Percentiles rank a stretch among this genome's conserved stretches.
Conservation (phyloP, 1,139 yeast genomes). For the Hyphopichia fennica region DNA sequence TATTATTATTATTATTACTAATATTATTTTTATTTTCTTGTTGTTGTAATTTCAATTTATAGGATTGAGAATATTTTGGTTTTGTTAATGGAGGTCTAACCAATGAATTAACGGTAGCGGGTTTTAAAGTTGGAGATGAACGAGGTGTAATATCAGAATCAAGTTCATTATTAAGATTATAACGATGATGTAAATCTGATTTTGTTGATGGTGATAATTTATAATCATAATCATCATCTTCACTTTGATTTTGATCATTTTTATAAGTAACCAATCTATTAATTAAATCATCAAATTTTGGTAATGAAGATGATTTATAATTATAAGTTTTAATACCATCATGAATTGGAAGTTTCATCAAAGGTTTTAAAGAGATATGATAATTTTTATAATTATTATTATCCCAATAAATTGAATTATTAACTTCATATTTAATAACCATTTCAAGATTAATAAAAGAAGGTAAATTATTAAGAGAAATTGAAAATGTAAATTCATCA, state of each 20-base stretch:
- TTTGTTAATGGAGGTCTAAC: slow-evolving; percentile 8
- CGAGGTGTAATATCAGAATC: slow-evolving; percentile 9
- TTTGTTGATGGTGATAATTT: slow-evolving; percentile 7
- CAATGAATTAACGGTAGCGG: no score
- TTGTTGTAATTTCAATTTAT: slow-evolving; percentile 2
- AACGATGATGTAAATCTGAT: slow-evolving; percentile 11
- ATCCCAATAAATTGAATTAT: slow-evolving; percentile 31
- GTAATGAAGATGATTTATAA: slow-evolving; percentile 12
- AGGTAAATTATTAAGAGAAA: slow-evolving; percentile 29
- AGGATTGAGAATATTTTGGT: slow-evolving; percentile 11
- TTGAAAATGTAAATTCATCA: slow-evolving; percentile 41
- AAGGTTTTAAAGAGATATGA: slow-evolving; percentile 21
- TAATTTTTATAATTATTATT: slow-evolving; percentile 33
- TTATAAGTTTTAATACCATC: no score
- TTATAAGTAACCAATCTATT: slow-evolving; percentile 11
- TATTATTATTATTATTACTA: no score
- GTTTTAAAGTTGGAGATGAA: slow-evolving; percentile 5
- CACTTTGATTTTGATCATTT: slow-evolving; percentile 4
- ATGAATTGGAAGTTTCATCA: no score
- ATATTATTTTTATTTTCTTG: neutral
- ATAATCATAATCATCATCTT: slow-evolving; percentile 3
- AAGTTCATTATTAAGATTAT: slow-evolving; percentile 12
- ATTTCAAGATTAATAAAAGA: slow-evolving; percentile 19
- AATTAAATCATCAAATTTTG: slow-evolving; percentile 28
- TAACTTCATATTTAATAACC: slow-evolving; percentile 27